phyloP scores from a whole-genome alignment of 2,329 filamentous ascomycete genomes.

The Colletotrichum endophyticum region DNA sequence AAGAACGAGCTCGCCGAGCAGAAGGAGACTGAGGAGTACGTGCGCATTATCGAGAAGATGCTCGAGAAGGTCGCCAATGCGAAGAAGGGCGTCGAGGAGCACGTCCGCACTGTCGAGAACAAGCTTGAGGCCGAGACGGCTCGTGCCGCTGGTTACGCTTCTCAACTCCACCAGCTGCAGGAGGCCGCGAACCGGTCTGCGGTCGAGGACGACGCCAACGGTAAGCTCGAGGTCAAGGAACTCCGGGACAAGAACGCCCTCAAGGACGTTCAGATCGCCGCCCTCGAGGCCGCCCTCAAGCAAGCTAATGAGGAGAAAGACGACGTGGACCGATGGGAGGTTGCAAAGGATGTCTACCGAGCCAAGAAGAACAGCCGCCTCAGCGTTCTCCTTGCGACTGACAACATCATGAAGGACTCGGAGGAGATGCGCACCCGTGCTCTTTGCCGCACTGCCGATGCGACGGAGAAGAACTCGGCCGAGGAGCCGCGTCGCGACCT shows the following conservation, averaged over 20 bases:
- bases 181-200: neutral
- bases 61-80: neutral
- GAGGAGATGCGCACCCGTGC: neutral
- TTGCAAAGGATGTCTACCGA: neutral
- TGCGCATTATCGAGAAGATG: neutral
- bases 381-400: neutral
- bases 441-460: neutral
- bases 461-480: neutral
- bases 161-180: neutral
- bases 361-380: neutral
- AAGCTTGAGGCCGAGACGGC: constrained; percentile 31
- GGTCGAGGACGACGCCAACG: neutral
- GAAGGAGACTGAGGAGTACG: neutral
- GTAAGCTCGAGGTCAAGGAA: constrained; percentile 30
- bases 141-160: neutral
- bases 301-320: neutral
- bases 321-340: neutral
- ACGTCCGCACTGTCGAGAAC: neutral
- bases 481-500: neutral
- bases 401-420: neutral
- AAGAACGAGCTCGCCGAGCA: neutral
- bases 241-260: neutral
- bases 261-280: neutral
- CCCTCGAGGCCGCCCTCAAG: constrained; percentile 31
- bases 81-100: neutral